Conservation (phyloP, 1,139 yeast species). For the Debaryomyces fabryi region DNA sequence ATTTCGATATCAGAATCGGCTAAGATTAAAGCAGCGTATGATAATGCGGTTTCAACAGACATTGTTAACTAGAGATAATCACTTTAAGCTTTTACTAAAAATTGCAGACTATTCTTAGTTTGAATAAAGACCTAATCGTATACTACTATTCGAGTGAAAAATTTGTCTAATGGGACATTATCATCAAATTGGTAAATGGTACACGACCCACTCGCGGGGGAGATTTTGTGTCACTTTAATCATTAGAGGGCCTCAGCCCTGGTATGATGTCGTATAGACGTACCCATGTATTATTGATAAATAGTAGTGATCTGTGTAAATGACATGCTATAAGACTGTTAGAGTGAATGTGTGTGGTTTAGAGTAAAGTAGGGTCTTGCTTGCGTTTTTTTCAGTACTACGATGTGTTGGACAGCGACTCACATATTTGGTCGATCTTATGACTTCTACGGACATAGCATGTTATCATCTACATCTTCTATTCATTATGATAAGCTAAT, state of each 20-base stretch:
- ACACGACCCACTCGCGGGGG: conserved; percentile 2
- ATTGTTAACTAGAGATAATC: conserved; percentile 51
- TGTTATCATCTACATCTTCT: too few species aligned
- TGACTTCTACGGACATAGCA: too few species aligned
- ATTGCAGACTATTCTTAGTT: conserved; percentile 75
- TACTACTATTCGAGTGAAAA: conserved; percentile 1
- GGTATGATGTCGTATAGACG: neutral
- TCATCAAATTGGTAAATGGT: conserved; percentile 9
- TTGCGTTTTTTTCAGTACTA: too few species aligned
- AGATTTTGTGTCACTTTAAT: neutral
- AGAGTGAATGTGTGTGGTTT: neutral
- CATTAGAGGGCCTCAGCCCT: conserved; percentile 7
- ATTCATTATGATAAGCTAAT: too few species aligned
- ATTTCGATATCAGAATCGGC: conserved; percentile 97
- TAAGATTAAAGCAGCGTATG: conserved; percentile 95
- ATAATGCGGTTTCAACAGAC: conserved; percentile 67
- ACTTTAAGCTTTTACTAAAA: conserved; percentile 49
- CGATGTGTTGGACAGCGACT: too few species aligned
- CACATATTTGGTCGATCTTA: too few species aligned
- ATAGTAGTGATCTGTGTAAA: too few species aligned
- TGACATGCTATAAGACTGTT: too few species aligned
- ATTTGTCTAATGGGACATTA: conserved; percentile 3
- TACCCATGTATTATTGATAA: neutral
- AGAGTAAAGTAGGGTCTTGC: too few species aligned
- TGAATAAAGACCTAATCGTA: conserved; percentile 9